These are phyloP conservation scores for Phlyctochytrium planicorne DNA, from an alignment of 192 early-diverging fungal genomes.

Conservation along the genomic window DNA sequence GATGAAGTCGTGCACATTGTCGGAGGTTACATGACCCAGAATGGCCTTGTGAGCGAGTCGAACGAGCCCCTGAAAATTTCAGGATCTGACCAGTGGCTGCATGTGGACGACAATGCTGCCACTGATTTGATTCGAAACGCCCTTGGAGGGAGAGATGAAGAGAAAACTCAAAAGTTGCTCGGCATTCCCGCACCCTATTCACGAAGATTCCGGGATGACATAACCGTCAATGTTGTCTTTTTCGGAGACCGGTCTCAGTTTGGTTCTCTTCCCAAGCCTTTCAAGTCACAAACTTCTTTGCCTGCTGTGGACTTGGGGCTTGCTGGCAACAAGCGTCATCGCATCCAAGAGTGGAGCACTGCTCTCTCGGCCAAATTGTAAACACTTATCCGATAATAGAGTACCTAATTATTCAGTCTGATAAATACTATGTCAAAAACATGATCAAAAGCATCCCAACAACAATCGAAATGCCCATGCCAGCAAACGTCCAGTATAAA, in stretches of 20 bases:
- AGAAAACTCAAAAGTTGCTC: constrained; percentile 30
- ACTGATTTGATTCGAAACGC: constrained; percentile 51
- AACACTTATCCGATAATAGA: too few species aligned
- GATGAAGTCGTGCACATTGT: constrained; percentile 38
- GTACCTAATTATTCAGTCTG: too few species aligned
- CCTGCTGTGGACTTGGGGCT: constrained; percentile 25
- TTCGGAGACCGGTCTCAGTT: constrained; percentile 27
- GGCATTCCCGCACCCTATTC: constrained; percentile 43
- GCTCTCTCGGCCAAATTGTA: too few species aligned
- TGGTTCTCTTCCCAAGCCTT: too few species aligned
- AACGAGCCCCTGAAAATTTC: background rate
- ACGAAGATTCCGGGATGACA: constrained; percentile 49
- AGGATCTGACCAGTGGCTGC: constrained; percentile 27
- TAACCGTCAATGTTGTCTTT: constrained; percentile 51
- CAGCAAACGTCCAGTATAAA: background rate
- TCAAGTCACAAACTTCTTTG: too few species aligned
- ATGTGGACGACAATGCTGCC: constrained; percentile 40
- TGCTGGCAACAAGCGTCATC: constrained; percentile 26
- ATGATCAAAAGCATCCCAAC: background rate
- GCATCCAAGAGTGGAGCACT: too few species aligned
- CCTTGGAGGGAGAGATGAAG: constrained; percentile 30
- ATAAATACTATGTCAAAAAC: background rate
- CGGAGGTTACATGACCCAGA: constrained; percentile 31
- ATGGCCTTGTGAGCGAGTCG: constrained; percentile 22
- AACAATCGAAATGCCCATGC: background rate